Base-by-base conservation (phyloP, 768 basidiomycete species). In the Russula lepida region DNA sequence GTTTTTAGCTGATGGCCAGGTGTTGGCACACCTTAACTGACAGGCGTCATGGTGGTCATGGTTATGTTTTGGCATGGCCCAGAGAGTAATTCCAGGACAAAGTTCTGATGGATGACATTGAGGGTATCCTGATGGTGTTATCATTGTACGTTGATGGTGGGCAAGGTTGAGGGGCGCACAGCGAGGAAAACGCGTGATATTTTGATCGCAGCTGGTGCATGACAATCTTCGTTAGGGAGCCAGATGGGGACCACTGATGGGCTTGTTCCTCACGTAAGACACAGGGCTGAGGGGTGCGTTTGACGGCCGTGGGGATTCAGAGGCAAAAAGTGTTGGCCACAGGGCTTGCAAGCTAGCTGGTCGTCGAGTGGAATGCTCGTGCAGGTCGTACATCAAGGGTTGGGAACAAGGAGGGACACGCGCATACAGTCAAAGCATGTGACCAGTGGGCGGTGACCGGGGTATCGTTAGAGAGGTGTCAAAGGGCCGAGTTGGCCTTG, bases 261-360 rank as follows among this genome's bases (percentile, higher is more conserved):
- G 39, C 6, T 25, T 30, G 28, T 27, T 25, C 56, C 61, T 58
- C 61, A 47, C 43, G 51, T 25, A 21, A 39, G 23, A 58, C 56
- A 62, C 30, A 64, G 56, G 58, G 62, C 54, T 35, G 23, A 21
- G 41, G 50, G 44, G 50, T 44, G 54, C 41, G 23, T 56, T 59
- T 48, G 23, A 37, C 35, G n/a, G 19, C 53, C 44, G 46, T 47
- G 37, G 27, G 21, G 43, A 21, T n/a, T 49, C 53, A 28, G 44
- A 27, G 15, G 13, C 32, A 21, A 43, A 52, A 19, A n/a, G 50
- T 13, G 21, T 41, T 19, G 28, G 19, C 58, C 12, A 44, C 33
- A 35, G 8, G 12, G 28, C 21, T 52, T 59, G 15, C 23, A 21
- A 41, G 43, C 21, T 54, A 25, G 33, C 8, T n/a, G n/a, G 32